Conservation (phyloP, 1,284 basidiomycete genomes). For the Heliocybe sulcata region DNA sequence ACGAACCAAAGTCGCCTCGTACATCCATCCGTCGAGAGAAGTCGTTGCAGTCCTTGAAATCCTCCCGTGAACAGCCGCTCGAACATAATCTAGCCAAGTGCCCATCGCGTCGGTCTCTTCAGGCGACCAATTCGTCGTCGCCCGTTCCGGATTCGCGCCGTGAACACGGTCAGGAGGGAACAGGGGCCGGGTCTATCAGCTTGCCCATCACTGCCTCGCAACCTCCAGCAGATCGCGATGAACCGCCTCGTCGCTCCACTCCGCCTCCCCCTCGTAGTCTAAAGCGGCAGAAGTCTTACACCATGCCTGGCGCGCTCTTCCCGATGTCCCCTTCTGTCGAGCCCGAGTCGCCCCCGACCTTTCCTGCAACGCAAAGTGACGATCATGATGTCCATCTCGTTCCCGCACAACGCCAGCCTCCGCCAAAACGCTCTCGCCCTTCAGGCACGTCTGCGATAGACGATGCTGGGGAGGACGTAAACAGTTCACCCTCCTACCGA, state of each 20-base stretch:
- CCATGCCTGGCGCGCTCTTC: constrained; percentile 75
- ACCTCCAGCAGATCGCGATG: constrained; percentile 16
- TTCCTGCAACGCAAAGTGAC: constrained; percentile 10
- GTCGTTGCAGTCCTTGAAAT: constrained; percentile 7
- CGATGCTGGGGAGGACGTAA: neutral
- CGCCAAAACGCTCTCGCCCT: neutral
- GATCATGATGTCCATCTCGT: constrained; percentile 33
- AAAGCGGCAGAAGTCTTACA: constrained; percentile 38
- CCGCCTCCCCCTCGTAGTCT: constrained; percentile 21
- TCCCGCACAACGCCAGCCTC: constrained; percentile 9
- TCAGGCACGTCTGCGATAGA: neutral
- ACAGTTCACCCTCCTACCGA: neutral
- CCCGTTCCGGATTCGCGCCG: neutral
- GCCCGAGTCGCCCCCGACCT: constrained; percentile 27
- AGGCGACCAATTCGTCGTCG: neutral
- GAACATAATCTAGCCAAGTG: neutral
- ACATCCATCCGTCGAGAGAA: constrained; percentile 12
- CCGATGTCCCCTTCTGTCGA: constrained; percentile 61
- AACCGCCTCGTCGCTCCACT: constrained; percentile 24
- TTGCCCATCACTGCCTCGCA: neutral
- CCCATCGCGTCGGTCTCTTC: neutral
- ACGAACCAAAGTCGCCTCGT: constrained; percentile 8
- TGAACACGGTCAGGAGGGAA: neutral
- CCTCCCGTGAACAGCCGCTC: neutral
- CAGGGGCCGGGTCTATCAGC: neutral